Evolutionary conservation across 495 filamentous ascomycete genomes (phyloP).

Genomic region (Podospora appendiculata): DNA sequence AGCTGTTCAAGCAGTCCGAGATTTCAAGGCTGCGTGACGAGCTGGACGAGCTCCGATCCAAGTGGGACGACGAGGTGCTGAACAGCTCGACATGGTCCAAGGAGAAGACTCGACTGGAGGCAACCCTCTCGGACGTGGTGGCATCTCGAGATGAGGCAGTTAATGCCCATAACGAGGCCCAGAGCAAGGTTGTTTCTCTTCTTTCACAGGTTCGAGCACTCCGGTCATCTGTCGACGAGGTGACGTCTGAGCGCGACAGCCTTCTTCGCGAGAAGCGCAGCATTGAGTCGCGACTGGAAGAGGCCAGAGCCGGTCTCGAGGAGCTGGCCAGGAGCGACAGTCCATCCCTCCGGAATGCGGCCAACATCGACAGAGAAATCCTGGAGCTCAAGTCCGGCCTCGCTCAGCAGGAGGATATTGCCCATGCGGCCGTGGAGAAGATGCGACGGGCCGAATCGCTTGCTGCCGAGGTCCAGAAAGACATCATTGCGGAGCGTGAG

Average conservation of each 20-base stretch:
- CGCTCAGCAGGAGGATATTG: conserved; percentile 91
- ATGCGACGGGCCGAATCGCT: conserved; percentile 96
- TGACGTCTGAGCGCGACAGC: conserved; percentile 75
- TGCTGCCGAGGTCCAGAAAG: conserved; percentile 83
- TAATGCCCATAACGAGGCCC: conserved; percentile 88
- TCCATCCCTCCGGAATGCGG: conserved; percentile 86
- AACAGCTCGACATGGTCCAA: conserved; percentile 98
- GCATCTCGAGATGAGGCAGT: conserved; percentile 89
- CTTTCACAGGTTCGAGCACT: conserved; percentile 86
- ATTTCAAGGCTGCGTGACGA: conserved; percentile 80
- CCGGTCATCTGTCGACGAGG: conserved; percentile 77
- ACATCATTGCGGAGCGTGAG: conserved; percentile 86
- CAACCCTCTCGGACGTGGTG: conserved; percentile 81
- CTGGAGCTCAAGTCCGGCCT: conserved; percentile 84
- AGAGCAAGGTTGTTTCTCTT: conserved; percentile 80
- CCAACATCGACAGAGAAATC: conserved; percentile 79
- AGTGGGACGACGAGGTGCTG: conserved; percentile 98
- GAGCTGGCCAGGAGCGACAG: conserved; percentile 81
- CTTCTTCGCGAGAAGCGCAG: conserved; percentile 84
- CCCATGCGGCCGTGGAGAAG: conserved; percentile 87
- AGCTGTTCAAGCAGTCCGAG: conserved; percentile 52
- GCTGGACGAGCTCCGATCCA: conserved; percentile 86
- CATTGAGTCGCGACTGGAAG: conserved; percentile 77
- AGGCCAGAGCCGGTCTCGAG: conserved; percentile 87
- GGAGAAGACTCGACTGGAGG: conserved; percentile 88